These are phyloP conservation scores for Epipyxis sp. DNA, from an alignment of 108 stramenopile species.

Conservation along the genomic window DNA sequence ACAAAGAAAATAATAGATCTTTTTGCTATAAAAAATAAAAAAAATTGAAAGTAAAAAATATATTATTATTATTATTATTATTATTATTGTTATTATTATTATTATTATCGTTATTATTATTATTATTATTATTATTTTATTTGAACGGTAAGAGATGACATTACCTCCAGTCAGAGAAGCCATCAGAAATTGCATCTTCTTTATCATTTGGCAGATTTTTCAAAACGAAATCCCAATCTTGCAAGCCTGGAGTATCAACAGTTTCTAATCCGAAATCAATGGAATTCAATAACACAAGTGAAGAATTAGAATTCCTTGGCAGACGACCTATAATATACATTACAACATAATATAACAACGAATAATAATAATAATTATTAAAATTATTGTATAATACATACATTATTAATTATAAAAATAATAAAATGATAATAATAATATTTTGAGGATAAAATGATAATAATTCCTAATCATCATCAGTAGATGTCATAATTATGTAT, in stretches of 20 bases:
- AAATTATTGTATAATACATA: too few relatives aligned
- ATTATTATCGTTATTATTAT: background rate
- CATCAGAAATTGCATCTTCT: conserved; percentile 3
- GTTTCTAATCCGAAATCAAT: background rate
- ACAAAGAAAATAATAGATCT: too few relatives aligned
- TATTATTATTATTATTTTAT: background rate
- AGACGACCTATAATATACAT: too few relatives aligned
- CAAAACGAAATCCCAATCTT: conserved; percentile 1
- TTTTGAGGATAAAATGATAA: too few relatives aligned
- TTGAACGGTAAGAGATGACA: background rate
- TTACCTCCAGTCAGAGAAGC: background rate
- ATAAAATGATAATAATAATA: too few relatives aligned
- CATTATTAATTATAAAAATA: too few relatives aligned
- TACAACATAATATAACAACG: too few relatives aligned
- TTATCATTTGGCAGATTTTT: too few relatives aligned
- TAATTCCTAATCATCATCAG: too few relatives aligned
- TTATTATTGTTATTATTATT: background rate
- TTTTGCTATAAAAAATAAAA: background rate
- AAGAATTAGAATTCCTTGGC: background rate
- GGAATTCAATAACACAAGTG: background rate
- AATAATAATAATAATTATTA: too few relatives aligned
- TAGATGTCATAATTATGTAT: too few relatives aligned
- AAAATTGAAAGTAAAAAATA: background rate
- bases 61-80: background rate
- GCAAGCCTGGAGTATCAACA: background rate